These are phyloP conservation scores for Cordia subcordata DNA, from an alignment of 257 asterid genomes.

Conservation along the genomic window DNA sequence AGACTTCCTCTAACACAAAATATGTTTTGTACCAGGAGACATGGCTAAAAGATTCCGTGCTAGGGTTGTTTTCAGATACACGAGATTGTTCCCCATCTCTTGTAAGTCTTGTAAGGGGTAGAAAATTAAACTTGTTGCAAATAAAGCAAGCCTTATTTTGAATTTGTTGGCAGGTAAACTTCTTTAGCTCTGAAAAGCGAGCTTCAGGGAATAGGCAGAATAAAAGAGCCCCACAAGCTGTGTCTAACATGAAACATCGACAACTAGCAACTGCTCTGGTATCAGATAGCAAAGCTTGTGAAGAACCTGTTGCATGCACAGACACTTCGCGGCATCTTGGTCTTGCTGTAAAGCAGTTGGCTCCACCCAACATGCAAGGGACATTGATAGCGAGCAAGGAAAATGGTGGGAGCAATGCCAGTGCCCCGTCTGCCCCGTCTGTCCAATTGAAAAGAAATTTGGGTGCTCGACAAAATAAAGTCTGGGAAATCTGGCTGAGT, in stretches of 20 bases:
- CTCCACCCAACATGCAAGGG: conserved; percentile 64
- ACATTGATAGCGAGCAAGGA: conserved; percentile 46
- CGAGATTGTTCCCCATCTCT: conserved; percentile 76
- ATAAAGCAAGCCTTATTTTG: conserved; percentile 17
- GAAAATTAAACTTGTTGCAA: conserved; percentile 1
- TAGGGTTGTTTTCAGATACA: conserved; percentile 82
- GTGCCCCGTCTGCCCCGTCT: conserved; percentile 53
- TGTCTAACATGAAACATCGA: conserved; percentile 51
- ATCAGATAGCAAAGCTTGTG: conserved; percentile 48
- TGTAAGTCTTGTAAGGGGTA: conserved; percentile 45
- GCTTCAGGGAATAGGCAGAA: conserved; percentile 46
- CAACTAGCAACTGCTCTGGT: conserved; percentile 47
- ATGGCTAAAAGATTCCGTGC: conserved; percentile 87
- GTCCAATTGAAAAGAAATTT: conserved; percentile 67
- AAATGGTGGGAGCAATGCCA: conserved; percentile 33
- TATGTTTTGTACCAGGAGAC: conserved; percentile 48
- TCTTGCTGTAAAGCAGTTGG: conserved; percentile 72
- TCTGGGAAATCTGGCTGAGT: conserved; percentile 57
- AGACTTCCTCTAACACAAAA: conserved; percentile 2
- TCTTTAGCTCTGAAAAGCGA: conserved; percentile 69
- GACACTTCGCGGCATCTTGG: conserved; percentile 66
- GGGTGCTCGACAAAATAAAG: conserved; percentile 51
- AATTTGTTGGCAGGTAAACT: conserved; percentile 49
- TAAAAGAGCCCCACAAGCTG: conserved; percentile 48
- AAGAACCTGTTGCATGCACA: conserved; percentile 31